Conservation (phyloP, 768 basidiomycete species). For the Boletus rufocinnamomeus region DNA sequence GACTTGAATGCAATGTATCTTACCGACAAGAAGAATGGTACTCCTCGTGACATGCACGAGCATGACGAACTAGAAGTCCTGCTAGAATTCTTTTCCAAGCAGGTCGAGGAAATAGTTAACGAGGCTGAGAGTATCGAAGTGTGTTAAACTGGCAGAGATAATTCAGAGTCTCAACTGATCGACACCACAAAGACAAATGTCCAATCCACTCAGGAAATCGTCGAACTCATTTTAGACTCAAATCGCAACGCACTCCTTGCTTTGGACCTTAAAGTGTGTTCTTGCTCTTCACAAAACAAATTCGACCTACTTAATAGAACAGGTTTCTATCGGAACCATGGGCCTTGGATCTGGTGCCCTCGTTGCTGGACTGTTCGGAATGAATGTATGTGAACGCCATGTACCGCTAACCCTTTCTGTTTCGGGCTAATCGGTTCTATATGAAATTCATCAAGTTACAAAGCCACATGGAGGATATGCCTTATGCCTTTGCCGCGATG, state of each 20-base stretch:
- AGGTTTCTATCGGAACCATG: conserved; percentile 94
- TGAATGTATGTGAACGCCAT: conserved; percentile 74
- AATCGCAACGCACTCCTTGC: conserved; percentile 92
- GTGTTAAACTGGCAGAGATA: conserved; percentile 16
- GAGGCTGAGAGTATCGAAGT: conserved; percentile 89
- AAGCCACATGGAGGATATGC: conserved; percentile 70
- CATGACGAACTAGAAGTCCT: conserved; percentile 94
- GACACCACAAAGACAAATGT: conserved; percentile 64
- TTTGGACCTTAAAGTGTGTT: conserved; percentile 78
- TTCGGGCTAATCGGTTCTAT: conserved; percentile 25
- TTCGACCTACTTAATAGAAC: conserved; percentile 5
- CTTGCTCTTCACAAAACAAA: not conserved
- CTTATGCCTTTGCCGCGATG: conserved; percentile 73
- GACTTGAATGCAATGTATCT: conserved; percentile 96
- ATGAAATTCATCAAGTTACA: conserved; percentile 53
- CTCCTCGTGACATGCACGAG: conserved; percentile 64
- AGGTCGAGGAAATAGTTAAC: conserved; percentile 95
- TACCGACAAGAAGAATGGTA: conserved; percentile 73
- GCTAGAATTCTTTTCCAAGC: conserved; percentile 93
- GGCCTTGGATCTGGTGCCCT: conserved; percentile 90
- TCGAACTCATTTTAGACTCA: conserved; percentile 93
- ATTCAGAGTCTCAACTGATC: not conserved
- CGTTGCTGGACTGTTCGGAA: conserved; percentile 90
- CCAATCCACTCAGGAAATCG: conserved; percentile 96
- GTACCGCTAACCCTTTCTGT: conserved; percentile 18